A percentile compares a stretch with the other conserved stretches of the same genome.
phyloP scores from a whole-genome alignment of 129 eudicot species.

The Flaveria brownii region DNA sequence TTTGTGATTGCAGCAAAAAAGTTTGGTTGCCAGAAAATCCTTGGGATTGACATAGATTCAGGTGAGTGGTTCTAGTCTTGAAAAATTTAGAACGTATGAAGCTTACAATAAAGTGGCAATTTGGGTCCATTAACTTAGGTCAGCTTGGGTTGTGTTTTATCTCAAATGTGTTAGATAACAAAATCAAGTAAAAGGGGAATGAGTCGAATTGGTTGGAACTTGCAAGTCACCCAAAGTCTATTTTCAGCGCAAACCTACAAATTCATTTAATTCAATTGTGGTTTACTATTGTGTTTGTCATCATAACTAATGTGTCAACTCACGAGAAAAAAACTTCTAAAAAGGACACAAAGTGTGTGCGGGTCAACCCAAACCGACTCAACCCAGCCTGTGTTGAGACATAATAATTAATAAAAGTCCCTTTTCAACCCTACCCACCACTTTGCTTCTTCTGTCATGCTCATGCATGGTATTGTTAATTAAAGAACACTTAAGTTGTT shows the following conservation, averaged over 20 bases:
- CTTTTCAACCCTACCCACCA: background rate
- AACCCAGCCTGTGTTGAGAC: background rate
- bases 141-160: background rate
- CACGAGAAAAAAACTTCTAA: too few species aligned
- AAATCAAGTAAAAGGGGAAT: background rate
- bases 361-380: background rate
- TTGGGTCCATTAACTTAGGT: background rate
- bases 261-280: background rate
- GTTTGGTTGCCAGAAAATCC: constrained; percentile 75
- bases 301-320: background rate
- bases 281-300: background rate
- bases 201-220: background rate
- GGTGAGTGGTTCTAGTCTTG: constrained; percentile 43
- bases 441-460: background rate
- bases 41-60: constrained; percentile 87
- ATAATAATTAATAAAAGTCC: background rate
- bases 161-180: background rate
- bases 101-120: background rate
- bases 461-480: background rate
- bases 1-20: constrained; percentile 63
- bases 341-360: background rate
- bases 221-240: background rate
- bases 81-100: background rate
- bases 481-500: constrained; percentile 1
- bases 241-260: background rate